Conservation (phyloP, 2,329 filamentous ascomycete species). For the Rutstroemia sp. region DNA sequence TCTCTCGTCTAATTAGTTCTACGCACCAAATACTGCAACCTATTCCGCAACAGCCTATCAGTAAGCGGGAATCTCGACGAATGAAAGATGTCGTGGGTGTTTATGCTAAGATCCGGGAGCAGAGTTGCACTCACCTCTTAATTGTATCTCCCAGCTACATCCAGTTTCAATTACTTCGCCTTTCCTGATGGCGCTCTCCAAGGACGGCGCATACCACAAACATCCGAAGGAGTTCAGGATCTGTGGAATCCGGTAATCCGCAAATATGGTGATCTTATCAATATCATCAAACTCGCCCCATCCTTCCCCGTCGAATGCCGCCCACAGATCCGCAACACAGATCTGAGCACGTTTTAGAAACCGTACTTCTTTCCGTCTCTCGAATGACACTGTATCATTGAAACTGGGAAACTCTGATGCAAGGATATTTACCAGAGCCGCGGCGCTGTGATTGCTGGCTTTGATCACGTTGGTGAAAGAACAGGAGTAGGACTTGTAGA, state of each 20-base stretch:
- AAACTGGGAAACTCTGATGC: slow-evolving; percentile 80
- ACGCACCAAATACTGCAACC: slow-evolving; percentile 95
- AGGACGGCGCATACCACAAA: slow-evolving; percentile 72
- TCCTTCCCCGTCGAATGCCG: slow-evolving; percentile 75
- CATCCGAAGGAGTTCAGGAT: slow-evolving; percentile 80
- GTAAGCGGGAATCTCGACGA: background rate
- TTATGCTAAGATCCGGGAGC: no score
- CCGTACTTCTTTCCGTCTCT: slow-evolving; percentile 64
- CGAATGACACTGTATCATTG: slow-evolving; percentile 69
- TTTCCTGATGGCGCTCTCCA: slow-evolving; percentile 63
- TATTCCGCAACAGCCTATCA: slow-evolving; percentile 26
- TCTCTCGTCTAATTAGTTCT: slow-evolving; percentile 79
- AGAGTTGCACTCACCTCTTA: slow-evolving; percentile 53
- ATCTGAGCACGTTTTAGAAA: slow-evolving; percentile 95
- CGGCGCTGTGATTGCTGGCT: slow-evolving; percentile 71
- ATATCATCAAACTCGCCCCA: slow-evolving; percentile 85
- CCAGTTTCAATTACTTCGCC: slow-evolving; percentile 62
- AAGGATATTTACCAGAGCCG: slow-evolving; percentile 76
- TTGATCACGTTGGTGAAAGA: slow-evolving; percentile 67
- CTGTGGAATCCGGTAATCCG: slow-evolving; percentile 94
- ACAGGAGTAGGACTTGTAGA: slow-evolving; percentile 73
- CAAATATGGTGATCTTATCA: slow-evolving; percentile 96
- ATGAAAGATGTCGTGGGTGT: background rate
- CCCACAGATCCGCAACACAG: slow-evolving; percentile 92
- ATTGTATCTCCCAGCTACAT: slow-evolving; percentile 73